phyloP scores from a whole-genome alignment of 1,284 basidiomycete species.

The Pholiota adiposa region DNA sequence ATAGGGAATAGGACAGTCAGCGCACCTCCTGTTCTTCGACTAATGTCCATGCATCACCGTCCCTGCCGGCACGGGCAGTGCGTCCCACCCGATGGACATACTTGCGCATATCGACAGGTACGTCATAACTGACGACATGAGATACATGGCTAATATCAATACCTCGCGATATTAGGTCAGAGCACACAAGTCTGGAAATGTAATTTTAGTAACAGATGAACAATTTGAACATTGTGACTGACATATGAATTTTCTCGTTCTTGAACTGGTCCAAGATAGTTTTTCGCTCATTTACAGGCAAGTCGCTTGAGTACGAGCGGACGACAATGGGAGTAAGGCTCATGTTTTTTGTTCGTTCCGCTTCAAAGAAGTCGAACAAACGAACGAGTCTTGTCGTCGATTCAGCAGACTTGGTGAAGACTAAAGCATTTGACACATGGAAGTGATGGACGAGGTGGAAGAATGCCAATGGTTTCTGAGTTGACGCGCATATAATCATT shows the following conservation, averaged over 20 bases:
- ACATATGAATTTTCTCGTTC: slow-evolving; percentile 84
- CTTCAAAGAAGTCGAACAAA: slow-evolving; percentile 85
- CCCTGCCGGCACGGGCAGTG: slow-evolving; percentile 89
- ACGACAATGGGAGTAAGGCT: slow-evolving; percentile 43
- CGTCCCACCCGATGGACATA: slow-evolving; percentile 97
- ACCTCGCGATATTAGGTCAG: slow-evolving; percentile 95
- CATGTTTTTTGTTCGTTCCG: slow-evolving; percentile 37
- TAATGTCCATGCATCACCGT: slow-evolving; percentile 90
- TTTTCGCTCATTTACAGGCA: slow-evolving; percentile 76
- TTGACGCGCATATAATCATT: slow-evolving; percentile 82
- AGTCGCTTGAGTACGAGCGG: slow-evolving; percentile 87
- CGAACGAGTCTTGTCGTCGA: slow-evolving; percentile 84
- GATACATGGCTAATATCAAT: slow-evolving; percentile 92
- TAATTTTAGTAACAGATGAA: neutral
- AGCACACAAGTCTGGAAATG: slow-evolving; percentile 80
- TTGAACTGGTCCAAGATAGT: slow-evolving; percentile 83
- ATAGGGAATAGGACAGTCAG: neutral
- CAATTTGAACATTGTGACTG: slow-evolving; percentile 1
- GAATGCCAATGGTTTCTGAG: slow-evolving; percentile 88
- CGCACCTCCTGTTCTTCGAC: slow-evolving; percentile 94
- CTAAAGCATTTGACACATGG: slow-evolving; percentile 73
- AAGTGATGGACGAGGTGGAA: slow-evolving; percentile 81
- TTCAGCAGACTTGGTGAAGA: slow-evolving; percentile 97
- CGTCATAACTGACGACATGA: slow-evolving; percentile 94
- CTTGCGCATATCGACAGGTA: slow-evolving; percentile 95